Evolutionary conservation across 371 early-diverging fungal species (phyloP).

Genomic region (Rhizomucor pusillus): DNA sequence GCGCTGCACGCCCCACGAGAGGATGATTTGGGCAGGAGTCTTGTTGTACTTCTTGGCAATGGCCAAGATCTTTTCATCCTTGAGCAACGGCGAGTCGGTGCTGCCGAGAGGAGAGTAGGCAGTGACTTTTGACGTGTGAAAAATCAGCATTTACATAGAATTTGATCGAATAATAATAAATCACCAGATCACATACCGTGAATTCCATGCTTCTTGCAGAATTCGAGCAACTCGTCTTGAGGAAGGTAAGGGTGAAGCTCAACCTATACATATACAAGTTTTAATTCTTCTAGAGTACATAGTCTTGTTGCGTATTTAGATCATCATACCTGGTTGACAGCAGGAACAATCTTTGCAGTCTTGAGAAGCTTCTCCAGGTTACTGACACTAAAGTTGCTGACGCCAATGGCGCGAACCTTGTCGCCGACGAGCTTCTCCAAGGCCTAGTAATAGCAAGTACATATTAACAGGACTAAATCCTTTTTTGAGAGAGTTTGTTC

Average conservation of each 20-base stretch:
- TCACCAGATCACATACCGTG: constrained; percentile 20
- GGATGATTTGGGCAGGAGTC: constrained; percentile 71
- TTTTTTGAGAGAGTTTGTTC: background rate
- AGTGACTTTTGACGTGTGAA: constrained; percentile 21
- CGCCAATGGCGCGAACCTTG: constrained; percentile 66
- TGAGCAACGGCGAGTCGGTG: constrained; percentile 40
- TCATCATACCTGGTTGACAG: constrained; percentile 65
- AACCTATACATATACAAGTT: constrained; percentile 30
- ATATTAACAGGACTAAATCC: background rate
- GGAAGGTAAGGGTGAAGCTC: constrained; percentile 82
- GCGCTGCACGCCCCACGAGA: constrained; percentile 75
- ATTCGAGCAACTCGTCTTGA: constrained; percentile 57
- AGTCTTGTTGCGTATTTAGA: background rate
- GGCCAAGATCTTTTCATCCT: constrained; percentile 42
- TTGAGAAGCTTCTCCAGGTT: constrained; percentile 52
- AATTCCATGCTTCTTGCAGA: constrained; percentile 52
- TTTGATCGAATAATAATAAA: background rate
- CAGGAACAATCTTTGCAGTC: constrained; percentile 58
- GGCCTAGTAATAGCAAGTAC: too few relatives aligned
- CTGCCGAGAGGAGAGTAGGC: constrained; percentile 76
- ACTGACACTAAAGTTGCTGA: constrained; percentile 57
- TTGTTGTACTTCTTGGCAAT: constrained; percentile 64
- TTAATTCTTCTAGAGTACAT: background rate
- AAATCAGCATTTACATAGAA: background rate
- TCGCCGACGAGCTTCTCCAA: constrained; percentile 63